phyloP scores from a whole-genome alignment of 2,329 filamentous ascomycete species.

The Hymenoscyphus fructigenus region DNA sequence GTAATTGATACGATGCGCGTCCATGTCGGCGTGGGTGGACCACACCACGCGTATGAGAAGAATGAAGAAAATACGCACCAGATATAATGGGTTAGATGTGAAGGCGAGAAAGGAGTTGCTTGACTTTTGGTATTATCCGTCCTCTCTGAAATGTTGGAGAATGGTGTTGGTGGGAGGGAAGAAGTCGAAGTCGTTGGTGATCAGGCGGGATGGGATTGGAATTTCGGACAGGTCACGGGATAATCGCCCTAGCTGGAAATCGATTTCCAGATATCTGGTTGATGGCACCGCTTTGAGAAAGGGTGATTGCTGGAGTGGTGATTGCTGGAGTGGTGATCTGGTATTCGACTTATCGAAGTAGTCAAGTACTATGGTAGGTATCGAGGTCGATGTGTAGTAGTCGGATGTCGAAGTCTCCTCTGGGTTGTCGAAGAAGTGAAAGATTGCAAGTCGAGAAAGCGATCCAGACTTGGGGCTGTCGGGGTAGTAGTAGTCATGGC shows the following conservation, averaged over 20 bases:
- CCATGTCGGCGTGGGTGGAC: not conserved
- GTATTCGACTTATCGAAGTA: not conserved
- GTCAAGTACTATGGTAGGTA: not conserved
- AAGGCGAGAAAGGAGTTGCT: not conserved
- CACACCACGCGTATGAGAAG: not conserved
- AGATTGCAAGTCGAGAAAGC: not conserved
- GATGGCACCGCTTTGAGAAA: not conserved
- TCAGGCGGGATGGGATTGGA: not conserved
- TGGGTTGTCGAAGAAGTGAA: not conserved
- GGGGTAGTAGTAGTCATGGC: not conserved
- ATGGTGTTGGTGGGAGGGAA: not conserved
- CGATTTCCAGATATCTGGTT: conserved; percentile 3
- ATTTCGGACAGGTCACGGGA: not conserved
- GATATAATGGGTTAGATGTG: not conserved
- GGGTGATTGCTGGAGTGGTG: not conserved
- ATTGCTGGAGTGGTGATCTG: no score
- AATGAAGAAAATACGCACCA: not conserved
- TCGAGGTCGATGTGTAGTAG: not conserved
- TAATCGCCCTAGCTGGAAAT: not conserved
- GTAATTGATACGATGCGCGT: not conserved
- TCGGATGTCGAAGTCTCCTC: not conserved
- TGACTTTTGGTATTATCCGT: not conserved
- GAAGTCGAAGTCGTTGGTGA: not conserved
- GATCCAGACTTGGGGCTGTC: not conserved
- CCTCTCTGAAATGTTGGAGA: not conserved